Base-by-base conservation (phyloP, 306 rosid genomes). In the Fagus crenata region DNA sequence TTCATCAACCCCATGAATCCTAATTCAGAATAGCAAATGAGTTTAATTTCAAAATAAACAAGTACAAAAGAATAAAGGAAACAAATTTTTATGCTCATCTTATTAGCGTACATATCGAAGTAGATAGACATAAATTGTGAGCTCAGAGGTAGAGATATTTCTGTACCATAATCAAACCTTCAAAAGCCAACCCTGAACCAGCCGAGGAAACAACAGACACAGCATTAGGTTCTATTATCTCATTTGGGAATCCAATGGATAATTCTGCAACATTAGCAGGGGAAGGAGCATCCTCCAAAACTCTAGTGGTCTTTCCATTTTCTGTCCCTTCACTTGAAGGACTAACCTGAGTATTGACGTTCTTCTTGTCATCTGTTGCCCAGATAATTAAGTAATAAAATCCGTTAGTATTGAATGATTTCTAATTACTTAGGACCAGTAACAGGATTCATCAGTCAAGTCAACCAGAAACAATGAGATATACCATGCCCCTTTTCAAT, bases 131-230 rank as follows among this genome's bases (percentile, higher is more conserved):
- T 59, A 9, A 59, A 22, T 22, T 28, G 22, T 59, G 17, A 31
- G 65, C 37, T 4, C 5, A 8, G 72, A 65, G 7, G 8, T 14
- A 3, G 6, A 54, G 7, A 61, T 9, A 68, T 56, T 79, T 69
- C 76, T 46, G 2, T 74, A 82, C 86, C 79, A 73, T 33, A 78
- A 49, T 68, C 36, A 43, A 40, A 49, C 64, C 74, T 59, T 55
- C 76, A 78, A 46, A 74, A 74, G 77, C 58, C 33, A 69, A 39
- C 42, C 80, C 78, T 67, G 71, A 63, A 55, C 74, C 80, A 49
- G 14, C 51, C 11, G 51, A 46, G 51, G 82, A 69, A 18, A 75
- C 68, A 41, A 51, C 67, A 69, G 15, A 69, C 36, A 40, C 53
- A 7, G 49, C 43, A 42, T 41, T 51, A n/a, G 65, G 33, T 43